Conservation (phyloP, 495 filamentous ascomycete species). For the Poronia punctata region DNA sequence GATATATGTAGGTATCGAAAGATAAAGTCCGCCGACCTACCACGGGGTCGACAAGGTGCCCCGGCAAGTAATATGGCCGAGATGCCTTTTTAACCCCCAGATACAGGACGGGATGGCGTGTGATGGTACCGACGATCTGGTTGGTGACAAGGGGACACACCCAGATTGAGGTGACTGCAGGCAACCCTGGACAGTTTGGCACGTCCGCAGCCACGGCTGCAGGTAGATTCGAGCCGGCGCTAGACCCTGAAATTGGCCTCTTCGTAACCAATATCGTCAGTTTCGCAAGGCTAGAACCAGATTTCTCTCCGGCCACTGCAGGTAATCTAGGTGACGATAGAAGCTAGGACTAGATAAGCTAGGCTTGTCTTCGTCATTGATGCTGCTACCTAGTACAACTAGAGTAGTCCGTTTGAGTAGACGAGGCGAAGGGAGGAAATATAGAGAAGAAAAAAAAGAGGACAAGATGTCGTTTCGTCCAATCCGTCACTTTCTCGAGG, state of each 20-base stretch:
- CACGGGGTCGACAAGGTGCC: no score
- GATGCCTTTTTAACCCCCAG: neutral
- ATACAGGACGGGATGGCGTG: conserved; percentile 1
- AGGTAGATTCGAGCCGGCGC: conserved; percentile 10
- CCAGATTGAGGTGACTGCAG: conserved; percentile 7
- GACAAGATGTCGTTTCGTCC: no score
- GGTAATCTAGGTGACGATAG: conserved; percentile 39
- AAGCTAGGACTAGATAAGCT: conserved; percentile 46
- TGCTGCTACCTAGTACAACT: conserved; percentile 14
- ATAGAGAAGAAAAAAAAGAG: neutral
- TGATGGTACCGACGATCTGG: conserved; percentile 6
- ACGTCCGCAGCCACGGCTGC: conserved; percentile 10
- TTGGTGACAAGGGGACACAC: no score
- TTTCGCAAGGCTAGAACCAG: conserved; percentile 12
- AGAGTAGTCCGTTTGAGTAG: conserved; percentile 6
- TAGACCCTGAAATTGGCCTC: conserved; percentile 18
- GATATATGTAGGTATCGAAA: neutral
- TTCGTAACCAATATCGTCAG: conserved; percentile 13
- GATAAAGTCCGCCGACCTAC: neutral
- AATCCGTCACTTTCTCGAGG: no score
- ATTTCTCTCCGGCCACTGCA: no score
- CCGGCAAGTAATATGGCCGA: neutral
- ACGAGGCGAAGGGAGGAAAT: conserved; percentile 5
- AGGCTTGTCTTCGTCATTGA: conserved; percentile 48
- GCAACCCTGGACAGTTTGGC: conserved; percentile 6